phyloP scores from a whole-genome alignment of 2,329 filamentous ascomycete genomes.

The Claviceps quebecensis region DNA sequence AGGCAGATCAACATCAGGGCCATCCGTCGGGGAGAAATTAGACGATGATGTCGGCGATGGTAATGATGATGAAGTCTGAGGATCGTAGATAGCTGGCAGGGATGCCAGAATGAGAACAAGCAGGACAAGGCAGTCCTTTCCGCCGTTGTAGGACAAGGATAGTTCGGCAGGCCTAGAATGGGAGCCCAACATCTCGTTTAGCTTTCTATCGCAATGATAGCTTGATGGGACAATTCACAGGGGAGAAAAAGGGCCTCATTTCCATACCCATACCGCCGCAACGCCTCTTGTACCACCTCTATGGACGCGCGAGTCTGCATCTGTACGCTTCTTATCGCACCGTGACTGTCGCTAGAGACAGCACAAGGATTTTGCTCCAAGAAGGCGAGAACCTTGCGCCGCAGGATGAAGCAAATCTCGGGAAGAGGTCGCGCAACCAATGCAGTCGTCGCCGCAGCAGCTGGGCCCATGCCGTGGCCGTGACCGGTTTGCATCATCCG shows the following conservation, averaged over 20 bases:
- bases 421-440: constrained; percentile 5
- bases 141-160: constrained; percentile 90
- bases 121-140: constrained; percentile 92
- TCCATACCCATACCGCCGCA: constrained; percentile 59
- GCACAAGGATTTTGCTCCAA: constrained; percentile 42
- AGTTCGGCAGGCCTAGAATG: constrained; percentile 54
- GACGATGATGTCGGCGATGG: background rate
- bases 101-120: constrained; percentile 71
- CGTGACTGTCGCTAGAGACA: constrained; percentile 37
- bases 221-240: background rate
- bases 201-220: no score
- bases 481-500: constrained; percentile 6
- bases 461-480: constrained; percentile 2
- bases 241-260: background rate
- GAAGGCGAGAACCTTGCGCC: constrained; percentile 50
- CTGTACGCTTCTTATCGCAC: constrained; percentile 52
- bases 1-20: constrained; percentile 5
- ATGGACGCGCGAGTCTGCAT: constrained; percentile 60
- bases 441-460: background rate
- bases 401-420: constrained; percentile 37
- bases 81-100: constrained; percentile 24
- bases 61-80: constrained; percentile 11
- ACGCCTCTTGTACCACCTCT: constrained; percentile 58
- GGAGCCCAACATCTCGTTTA: background rate
- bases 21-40: background rate